Evolutionary conservation across 1,139 yeast genomes (phyloP), one percentile per base, ranked within the genome.

Genomic region (Pichia sp.): DNA sequence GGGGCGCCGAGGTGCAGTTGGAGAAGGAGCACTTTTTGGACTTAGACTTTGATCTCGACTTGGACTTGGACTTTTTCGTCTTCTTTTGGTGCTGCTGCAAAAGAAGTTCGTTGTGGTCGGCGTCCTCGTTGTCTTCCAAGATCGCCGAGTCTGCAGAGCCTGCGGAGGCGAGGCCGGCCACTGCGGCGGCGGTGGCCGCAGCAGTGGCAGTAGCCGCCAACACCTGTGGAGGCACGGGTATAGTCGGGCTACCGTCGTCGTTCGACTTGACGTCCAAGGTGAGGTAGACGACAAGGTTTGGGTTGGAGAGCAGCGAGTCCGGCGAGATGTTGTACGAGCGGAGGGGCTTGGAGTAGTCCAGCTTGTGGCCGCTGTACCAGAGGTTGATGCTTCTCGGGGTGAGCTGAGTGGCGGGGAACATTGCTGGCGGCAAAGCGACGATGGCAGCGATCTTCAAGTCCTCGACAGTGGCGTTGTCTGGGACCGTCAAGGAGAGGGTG

Each of bases 1-100:
- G 78, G 1, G 93, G 90, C 4, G 81, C 75, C 16, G 87, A 78
- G 36, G 78, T 74, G 71, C 97, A 90, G 47, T 74, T 69, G 49
- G 73, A 73, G 70, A 83, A 83, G 30, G 84, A 75, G 70, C 96
- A 89, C 56, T 79, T 76, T 44, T 61, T 64, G 71, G 84, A 83
- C 72, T 82, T 66, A 27, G 66, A 75, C 70, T 64, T 76, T 62
- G 73, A 71, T 71, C 66, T 71, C 67, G 79, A 80, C 64, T 71
- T 74, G 54, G 62, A 61, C 36, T 31, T 33, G 17, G 29, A 46
- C 29, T 46, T 52, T 52, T 65, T 68, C 47, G 10, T 9, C 20
- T 24, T 29, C 27, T 48, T 41, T 12, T 20, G 6, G 4, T 12
- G 46, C 46, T 24, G 31, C 12, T 29, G 34, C 38, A 31, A 29